These are phyloP conservation scores for Didymella lethalis DNA, from an alignment of 2,329 filamentous ascomycete species.

Conservation along the genomic window DNA sequence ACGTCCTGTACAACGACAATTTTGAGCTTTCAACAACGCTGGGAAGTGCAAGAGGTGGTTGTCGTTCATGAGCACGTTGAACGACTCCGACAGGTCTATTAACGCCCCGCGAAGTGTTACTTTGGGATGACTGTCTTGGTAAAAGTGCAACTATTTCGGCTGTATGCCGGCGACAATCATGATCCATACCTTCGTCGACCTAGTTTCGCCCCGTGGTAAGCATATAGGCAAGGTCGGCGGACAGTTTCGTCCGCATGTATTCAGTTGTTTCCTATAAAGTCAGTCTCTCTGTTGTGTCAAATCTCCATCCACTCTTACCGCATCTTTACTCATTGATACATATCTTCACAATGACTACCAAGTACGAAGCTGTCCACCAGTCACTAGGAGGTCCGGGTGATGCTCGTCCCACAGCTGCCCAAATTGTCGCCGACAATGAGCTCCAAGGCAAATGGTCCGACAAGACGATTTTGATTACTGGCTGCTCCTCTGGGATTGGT, in stretches of 20 bases:
- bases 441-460: constrained; percentile 6
- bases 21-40: background rate
- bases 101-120: background rate
- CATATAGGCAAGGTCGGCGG: background rate
- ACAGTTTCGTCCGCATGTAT: background rate
- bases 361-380: background rate
- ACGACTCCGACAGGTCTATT: background rate
- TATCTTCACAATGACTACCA: background rate
- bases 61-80: background rate
- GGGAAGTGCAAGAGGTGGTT: background rate
- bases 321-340: background rate
- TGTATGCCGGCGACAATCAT: background rate
- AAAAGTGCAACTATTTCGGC: background rate
- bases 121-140: background rate
- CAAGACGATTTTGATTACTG: constrained; percentile 40
- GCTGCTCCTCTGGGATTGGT: constrained; percentile 39
- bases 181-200: background rate
- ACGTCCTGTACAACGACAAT: background rate
- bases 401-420: background rate
- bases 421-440: background rate
- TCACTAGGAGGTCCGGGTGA: background rate
- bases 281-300: background rate
- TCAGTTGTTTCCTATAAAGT: background rate
- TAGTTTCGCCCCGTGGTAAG: background rate
- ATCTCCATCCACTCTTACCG: background rate